A percentile compares a stretch with the other conserved stretches of the same genome.
phyloP scores from a whole-genome alignment of 805 yeast species.

The Diddensiella santjacobensis region DNA sequence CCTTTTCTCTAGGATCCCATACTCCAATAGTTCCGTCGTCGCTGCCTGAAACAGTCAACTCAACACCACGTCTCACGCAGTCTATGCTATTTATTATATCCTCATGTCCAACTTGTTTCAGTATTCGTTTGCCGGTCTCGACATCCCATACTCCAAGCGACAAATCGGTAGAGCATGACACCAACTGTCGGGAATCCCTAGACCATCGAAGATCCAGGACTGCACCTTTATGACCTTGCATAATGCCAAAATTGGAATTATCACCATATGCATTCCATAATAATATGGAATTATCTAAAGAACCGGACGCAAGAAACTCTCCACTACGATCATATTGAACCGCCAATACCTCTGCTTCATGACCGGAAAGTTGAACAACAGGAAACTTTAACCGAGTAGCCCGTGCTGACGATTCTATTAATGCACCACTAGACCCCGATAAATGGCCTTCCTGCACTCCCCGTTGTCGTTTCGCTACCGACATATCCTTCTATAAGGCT shows the following conservation, averaged over 20 bases:
- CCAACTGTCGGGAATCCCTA: constrained; percentile 40
- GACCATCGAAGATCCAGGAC: constrained; percentile 59
- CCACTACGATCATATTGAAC: constrained; percentile 54
- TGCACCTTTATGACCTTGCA: constrained; percentile 60
- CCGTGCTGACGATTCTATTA: not conserved
- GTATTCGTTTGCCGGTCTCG: constrained; percentile 49
- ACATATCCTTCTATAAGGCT: constrained; percentile 10
- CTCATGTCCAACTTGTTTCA: constrained; percentile 52
- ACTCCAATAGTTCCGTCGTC: constrained; percentile 60
- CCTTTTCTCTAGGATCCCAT: constrained; percentile 66
- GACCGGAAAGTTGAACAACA: constrained; percentile 23
- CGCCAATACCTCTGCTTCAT: constrained; percentile 42
- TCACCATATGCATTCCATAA: constrained; percentile 45
- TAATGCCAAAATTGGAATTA: constrained; percentile 42
- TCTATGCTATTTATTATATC: constrained; percentile 55
- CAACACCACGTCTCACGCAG: constrained; percentile 31
- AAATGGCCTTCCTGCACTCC: constrained; percentile 2
- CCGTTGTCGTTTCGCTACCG: constrained; percentile 17
- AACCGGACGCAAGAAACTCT: constrained; percentile 54
- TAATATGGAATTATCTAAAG: constrained; percentile 43
- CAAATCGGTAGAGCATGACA: constrained; percentile 57
- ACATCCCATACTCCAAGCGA: constrained; percentile 63
- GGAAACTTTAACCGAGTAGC: not conserved
- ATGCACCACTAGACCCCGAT: constrained; percentile 3
- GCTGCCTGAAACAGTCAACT: constrained; percentile 48